These are phyloP conservation scores for Pythium vanterpoolii DNA, from an alignment of 352 stramenopile species.

Conservation along the genomic window DNA sequence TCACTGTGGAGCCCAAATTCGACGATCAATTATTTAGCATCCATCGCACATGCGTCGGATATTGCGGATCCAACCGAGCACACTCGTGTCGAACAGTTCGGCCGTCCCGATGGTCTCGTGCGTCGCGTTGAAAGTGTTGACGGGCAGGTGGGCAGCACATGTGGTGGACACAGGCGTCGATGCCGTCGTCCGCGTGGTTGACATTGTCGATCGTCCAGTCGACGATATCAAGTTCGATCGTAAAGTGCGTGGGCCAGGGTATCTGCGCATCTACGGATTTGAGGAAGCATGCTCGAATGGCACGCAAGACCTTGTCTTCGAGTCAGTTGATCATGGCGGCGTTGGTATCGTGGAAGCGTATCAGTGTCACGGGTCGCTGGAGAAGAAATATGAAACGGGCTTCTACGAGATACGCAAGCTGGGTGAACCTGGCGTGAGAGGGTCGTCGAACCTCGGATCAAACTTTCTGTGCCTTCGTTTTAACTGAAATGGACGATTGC, in stretches of 20 bases:
- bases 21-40: too few species aligned
- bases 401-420: not conserved
- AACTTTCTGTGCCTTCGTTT: too few species aligned
- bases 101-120: not conserved
- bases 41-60: too few species aligned
- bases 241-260: not conserved
- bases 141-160: not conserved
- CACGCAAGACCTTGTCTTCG: not conserved
- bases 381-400: not conserved
- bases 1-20: too few species aligned
- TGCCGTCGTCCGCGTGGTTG: not conserved
- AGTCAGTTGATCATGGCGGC: not conserved
- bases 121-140: not conserved
- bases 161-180: not conserved
- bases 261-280: not conserved
- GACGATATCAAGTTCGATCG: not conserved
- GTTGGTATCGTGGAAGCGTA: not conserved
- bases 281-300: too few species aligned
- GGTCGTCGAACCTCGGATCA: not conserved
- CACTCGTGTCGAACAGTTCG: not conserved
- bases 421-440: not conserved
- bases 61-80: too few species aligned
- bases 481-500: not conserved
- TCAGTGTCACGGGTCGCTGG: not conserved
- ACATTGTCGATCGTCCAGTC: not conserved